Evolutionary conservation across 2,329 filamentous ascomycete genomes (phyloP).

Genomic region (Aspergillus caelatus): DNA sequence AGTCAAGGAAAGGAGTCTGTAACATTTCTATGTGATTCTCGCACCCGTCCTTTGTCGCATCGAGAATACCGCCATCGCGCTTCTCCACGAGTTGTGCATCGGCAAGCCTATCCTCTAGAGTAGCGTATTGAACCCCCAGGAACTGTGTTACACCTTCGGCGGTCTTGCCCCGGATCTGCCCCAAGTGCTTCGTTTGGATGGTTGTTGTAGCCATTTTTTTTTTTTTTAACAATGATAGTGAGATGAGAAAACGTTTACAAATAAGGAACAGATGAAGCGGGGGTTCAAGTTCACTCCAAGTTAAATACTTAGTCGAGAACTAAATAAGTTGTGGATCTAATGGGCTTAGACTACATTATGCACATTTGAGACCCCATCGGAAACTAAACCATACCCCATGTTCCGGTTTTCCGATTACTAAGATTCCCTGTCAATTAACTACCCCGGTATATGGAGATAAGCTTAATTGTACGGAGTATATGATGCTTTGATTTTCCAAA

Average conservation of each 20-base stretch:
- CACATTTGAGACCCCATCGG: not conserved
- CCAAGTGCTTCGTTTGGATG: constrained; percentile 31
- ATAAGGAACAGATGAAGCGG: not conserved
- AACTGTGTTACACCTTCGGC: constrained; percentile 36
- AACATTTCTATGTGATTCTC: not conserved
- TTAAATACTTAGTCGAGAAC: not conserved
- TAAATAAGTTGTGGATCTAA: not conserved
- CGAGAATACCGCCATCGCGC: constrained; percentile 27
- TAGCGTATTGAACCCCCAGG: constrained; percentile 43
- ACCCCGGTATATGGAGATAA: not conserved
- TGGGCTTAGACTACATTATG: not conserved
- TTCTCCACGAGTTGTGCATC: constrained; percentile 34
- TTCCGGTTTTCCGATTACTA: not conserved
- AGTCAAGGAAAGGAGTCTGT: no score
- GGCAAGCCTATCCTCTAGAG: constrained; percentile 37
- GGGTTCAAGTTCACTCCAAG: not conserved
- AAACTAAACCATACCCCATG: not conserved
- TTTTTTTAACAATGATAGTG: not conserved
- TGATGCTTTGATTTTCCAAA: not conserved
- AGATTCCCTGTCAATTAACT: not conserved
- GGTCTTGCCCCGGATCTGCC: constrained; percentile 30
- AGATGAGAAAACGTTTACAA: not conserved
- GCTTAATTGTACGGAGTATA: not conserved
- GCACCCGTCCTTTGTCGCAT: constrained; percentile 43
- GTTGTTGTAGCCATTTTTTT: constrained; percentile 5